Evolutionary conservation across 495 filamentous ascomycete species (phyloP).

Genomic region (Trichoderma virens): DNA sequence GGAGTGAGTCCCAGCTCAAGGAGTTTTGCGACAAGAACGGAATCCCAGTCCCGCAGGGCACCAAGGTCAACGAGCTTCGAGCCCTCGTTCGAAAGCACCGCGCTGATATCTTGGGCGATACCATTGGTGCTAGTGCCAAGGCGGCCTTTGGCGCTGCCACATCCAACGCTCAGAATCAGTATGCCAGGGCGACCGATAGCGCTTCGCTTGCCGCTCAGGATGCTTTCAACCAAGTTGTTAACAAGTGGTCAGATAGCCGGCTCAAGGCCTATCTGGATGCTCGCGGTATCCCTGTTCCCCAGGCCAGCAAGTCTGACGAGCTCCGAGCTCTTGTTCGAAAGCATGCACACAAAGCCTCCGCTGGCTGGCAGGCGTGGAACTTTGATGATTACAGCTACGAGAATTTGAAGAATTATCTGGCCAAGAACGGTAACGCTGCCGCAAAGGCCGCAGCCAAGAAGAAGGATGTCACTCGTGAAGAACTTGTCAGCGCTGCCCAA

Average conservation of each 20-base stretch:
- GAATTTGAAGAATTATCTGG: slow-evolving; percentile 65
- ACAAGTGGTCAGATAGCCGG: slow-evolving; percentile 60
- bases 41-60: slow-evolving; percentile 66
- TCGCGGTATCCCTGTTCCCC: slow-evolving; percentile 64
- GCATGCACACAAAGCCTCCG: slow-evolving; percentile 63
- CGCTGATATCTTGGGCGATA: slow-evolving; percentile 62
- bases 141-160: slow-evolving; percentile 74
- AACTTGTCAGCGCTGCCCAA: slow-evolving; percentile 64
- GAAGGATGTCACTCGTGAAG: slow-evolving; percentile 59
- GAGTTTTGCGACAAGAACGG: slow-evolving; percentile 85
- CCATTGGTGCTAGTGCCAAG: slow-evolving; percentile 50
- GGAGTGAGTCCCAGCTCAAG: slow-evolving; percentile 83
- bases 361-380: slow-evolving; percentile 69
- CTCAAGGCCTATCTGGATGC: slow-evolving; percentile 73
- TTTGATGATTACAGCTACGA: slow-evolving; percentile 78
- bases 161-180: slow-evolving; percentile 70
- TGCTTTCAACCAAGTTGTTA: slow-evolving; percentile 56
- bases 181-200: slow-evolving; percentile 66
- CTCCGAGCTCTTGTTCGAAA: slow-evolving; percentile 68
- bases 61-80: slow-evolving; percentile 55
- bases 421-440: slow-evolving; percentile 46
- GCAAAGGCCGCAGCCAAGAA: slow-evolving; percentile 62
- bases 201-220: slow-evolving; percentile 55
- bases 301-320: slow-evolving; percentile 68
- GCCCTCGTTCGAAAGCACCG: slow-evolving; percentile 88